Base-by-base conservation (phyloP, 1,139 yeast genomes). In the Arxiozyma telluris region DNA sequence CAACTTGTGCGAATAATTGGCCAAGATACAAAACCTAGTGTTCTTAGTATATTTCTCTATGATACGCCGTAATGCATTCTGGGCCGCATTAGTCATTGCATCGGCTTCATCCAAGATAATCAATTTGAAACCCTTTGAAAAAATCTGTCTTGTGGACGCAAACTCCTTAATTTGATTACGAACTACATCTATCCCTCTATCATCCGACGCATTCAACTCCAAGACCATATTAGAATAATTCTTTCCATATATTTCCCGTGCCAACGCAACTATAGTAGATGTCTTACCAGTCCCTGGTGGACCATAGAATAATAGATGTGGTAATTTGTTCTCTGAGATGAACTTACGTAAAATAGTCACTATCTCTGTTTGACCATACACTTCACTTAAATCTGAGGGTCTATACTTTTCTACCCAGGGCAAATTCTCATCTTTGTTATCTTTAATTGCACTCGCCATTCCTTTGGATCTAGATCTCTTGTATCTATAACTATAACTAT, bases 221-320 rank as follows among this genome's bases (percentile, higher is more conserved):
- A 93, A 73, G 3, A 93, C 96, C 96, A 88, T 89, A 67, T 86
- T 87, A 62, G 78, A 80, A 71, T 87, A 89, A 64, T 83, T 84
- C 46, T 82, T 76, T 1, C 98, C 98, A 65, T 89, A 93, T n/a
- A 93, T 83, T 65, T 91, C 96, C 53, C 81, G 76, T 1, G 98
- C 97, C 56, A 93, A 73, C 0, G 98, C 98, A 41, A 87, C 79
- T 57, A 93, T 87, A 1, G 97, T 91, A 1, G 96, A 88, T 0
- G 98, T 93, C 68, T 93, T 93, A 59, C 98, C 98, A 0, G 97
- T 91, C 27, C 98, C 98, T 25, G 98, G 98, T 0, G 98, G 98
- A 0, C 98, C 98, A 69, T 93, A 91, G 70, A 93, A 91, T 50
- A 91, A 73, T 58, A 91, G 72, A 71, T 91, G 98, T 1, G 98